Conservation (phyloP, 2,329 filamentous ascomycete genomes). For the Claviceps pazoutovae region DNA sequence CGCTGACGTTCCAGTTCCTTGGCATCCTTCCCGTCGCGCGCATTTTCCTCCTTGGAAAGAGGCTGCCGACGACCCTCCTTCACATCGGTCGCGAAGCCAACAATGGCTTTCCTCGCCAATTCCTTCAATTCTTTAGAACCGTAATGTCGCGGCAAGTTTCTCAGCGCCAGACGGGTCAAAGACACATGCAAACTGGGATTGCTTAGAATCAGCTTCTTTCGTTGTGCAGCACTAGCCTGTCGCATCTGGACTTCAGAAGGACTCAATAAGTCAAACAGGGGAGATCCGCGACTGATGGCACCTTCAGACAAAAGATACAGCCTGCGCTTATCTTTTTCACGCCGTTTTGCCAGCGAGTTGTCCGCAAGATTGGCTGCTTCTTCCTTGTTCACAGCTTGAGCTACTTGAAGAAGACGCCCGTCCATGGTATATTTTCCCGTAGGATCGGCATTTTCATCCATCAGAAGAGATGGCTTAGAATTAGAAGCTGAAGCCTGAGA, state of each 20-base stretch:
- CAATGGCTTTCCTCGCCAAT: slow-evolving; percentile 79
- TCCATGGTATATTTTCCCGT: slow-evolving; percentile 81
- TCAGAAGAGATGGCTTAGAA: slow-evolving; percentile 67
- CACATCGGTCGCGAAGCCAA: slow-evolving; percentile 84
- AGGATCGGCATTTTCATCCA: slow-evolving; percentile 71
- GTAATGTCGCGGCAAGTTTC: slow-evolving; percentile 77
- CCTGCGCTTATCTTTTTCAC: slow-evolving; percentile 76
- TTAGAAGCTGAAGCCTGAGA: slow-evolving; percentile 30
- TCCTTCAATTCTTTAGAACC: slow-evolving; percentile 81
- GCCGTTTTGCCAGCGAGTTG: slow-evolving; percentile 45
- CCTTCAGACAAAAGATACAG: slow-evolving; percentile 84
- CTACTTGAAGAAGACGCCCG: slow-evolving; percentile 72
- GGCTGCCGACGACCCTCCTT: slow-evolving; percentile 62
- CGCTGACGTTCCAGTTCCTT: slow-evolving; percentile 66
- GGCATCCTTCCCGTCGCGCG: slow-evolving; percentile 67
- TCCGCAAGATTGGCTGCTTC: slow-evolving; percentile 66
- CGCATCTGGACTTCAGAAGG: slow-evolving; percentile 75
- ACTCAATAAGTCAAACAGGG: slow-evolving; percentile 62
- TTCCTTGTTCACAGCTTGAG: slow-evolving; percentile 70
- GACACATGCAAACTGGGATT: slow-evolving; percentile 84
- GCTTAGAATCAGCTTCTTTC: slow-evolving; percentile 77
- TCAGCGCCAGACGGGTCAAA: slow-evolving; percentile 77
- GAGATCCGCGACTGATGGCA: slow-evolving; percentile 60
- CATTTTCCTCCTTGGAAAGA: slow-evolving; percentile 79
- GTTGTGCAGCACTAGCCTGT: slow-evolving; percentile 73